Evolutionary conservation across 169 alveolate genomes (phyloP), one percentile per base, ranked within the genome.

Genomic region (Babesia ovis): DNA sequence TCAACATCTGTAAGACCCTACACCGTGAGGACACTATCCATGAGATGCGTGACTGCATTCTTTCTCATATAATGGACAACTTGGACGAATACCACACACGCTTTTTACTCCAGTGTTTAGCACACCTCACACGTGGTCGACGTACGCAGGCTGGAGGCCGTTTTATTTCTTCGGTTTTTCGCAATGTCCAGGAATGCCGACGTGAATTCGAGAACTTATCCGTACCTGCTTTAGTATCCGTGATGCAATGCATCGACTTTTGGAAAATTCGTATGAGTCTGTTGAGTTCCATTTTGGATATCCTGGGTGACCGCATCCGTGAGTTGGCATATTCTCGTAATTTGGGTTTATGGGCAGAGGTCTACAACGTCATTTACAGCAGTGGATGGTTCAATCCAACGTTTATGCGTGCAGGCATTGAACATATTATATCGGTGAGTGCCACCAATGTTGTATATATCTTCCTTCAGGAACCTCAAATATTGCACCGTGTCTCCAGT

Each of bases 261-360:
- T 74, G 85, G 85, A 18, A 59, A 11, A 64, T 31, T 27, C 64
- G 88, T 8, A 45, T 70, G 77, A 23, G 58, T 5, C 72, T 48
- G 23, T 41, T 80, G 42, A 80, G 71, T 14, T 37, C 22, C 1
- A 80, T 80, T 20, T 27, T 80, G 48, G 34, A 34, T 27, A 27
- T 64, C 4, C 41, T 80, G 53, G 77, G 68, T n/a, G 50, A 27
- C 34, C 42, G 88, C 9, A 48, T 80, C 37, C 39, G 45, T 23
- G 88, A 80, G n/a, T 25, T 80, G 20, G 77, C 66, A 0, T 55
- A 58, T 18, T 32, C 76, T 14, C 56, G 73, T 25, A 80, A 80
- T 72, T 69, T 80, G 31, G 88, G 88, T 27, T 29, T 80, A n/a
- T 80, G 83, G 83, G 74, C 77, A n/a, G 88, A 80, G 14, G 51